Evolutionary conservation across 805 yeast genomes (phyloP), one percentile per base, ranked within the genome.

Genomic region (Yarrowia sp.): DNA sequence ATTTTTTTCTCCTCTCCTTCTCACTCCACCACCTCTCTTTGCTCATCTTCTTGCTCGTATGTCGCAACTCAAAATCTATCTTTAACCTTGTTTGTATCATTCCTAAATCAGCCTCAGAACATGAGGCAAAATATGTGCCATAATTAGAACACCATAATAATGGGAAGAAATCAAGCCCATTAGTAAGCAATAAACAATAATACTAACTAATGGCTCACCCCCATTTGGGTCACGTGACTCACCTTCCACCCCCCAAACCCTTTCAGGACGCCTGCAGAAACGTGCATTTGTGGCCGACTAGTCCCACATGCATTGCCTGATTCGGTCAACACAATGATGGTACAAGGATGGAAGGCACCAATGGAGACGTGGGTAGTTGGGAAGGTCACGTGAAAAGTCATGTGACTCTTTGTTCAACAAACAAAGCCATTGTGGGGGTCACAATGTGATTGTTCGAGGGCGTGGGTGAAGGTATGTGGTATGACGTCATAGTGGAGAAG

Each of bases 31-130:
- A 26, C 32, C 4, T 5, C 4, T 26, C 32, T 26, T 5, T 9
- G 3, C 40, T 10, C 40, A 38, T 38, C 36, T n/a, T 7, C 15
- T 11, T 14, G 11, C 35, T 55, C 43, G 55, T 49, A 49, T 49
- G 55, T 35, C 22, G 19, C 55, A 52, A 52, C 42, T 41, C 56
- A 36, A 52, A 52, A 35, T 52, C 9, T 8, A 52, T n/a, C 15
- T 15, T 7, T 35, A 52, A 52, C 56, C 26, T 52, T 36, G 26
- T 36, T 52, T 49, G 38, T 9, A 15, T 32, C 14, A 8, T 48
- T 22, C 8, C 45, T 2, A 10, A 4, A 10, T 19, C 52, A 48
- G 52, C n/a, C 36, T 48, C 36, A 3, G 26, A 19, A 19, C 19
- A n/a, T n/a, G 19, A n/a, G 19, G 46, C 46, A n/a, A 9, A 38